Percentiles rank a stretch among this genome's conserved stretches.
Conservation (phyloP, 2,329 filamentous ascomycete species). For the Fusarium sp. region DNA sequence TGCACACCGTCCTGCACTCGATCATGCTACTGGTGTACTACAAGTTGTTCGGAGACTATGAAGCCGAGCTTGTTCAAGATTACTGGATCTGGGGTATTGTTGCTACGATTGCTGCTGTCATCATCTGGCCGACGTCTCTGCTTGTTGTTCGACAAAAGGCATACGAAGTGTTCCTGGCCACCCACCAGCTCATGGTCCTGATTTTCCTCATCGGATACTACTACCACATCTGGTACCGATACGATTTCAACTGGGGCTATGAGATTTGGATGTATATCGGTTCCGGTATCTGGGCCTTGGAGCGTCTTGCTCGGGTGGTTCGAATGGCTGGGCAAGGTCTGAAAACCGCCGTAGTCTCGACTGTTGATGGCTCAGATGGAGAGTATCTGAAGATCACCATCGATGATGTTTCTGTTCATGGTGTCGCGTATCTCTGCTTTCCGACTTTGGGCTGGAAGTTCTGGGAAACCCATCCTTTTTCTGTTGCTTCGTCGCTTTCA, state of each 20-base stretch:
- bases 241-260: constrained; percentile 51
- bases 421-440: constrained; percentile 51
- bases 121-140: constrained; percentile 44
- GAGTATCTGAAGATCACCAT: constrained; percentile 50
- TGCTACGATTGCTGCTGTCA: constrained; percentile 42
- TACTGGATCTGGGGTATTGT: constrained; percentile 53
- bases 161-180: constrained; percentile 51
- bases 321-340: constrained; percentile 40
- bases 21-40: constrained; percentile 47
- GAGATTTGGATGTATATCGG: constrained; percentile 52
- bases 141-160: constrained; percentile 44
- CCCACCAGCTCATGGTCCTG: constrained; percentile 48
- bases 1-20: constrained; percentile 74
- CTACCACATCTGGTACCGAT: constrained; percentile 52
- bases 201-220: constrained; percentile 50
- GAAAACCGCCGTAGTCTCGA: constrained; percentile 38
- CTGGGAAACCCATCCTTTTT: constrained; percentile 54
- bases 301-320: constrained; percentile 44
- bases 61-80: constrained; percentile 35
- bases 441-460: constrained; percentile 50
- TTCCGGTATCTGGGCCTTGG: constrained; percentile 47
- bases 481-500: constrained; percentile 34
- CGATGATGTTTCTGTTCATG: constrained; percentile 33
- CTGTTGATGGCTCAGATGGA: constrained; percentile 41
- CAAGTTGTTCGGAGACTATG: constrained; percentile 36